These are phyloP conservation scores for Yamadazyma diospyri DNA, from an alignment of 1,139 yeast species.

Conservation along the genomic window DNA sequence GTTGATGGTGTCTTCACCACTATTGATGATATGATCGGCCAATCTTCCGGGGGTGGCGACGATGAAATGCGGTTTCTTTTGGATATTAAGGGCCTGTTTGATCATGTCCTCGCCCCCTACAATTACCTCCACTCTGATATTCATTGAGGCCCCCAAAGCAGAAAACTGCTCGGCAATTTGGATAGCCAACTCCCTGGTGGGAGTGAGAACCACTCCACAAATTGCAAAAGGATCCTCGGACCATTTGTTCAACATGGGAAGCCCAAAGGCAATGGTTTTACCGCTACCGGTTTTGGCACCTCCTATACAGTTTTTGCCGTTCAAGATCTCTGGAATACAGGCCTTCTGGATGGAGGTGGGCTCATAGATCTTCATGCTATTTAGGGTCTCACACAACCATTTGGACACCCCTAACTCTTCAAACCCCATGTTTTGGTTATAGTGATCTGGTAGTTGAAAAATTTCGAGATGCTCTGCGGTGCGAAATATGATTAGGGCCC, in stretches of 20 bases:
- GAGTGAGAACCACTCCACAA: constrained; percentile 84
- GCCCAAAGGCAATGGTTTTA: constrained; percentile 95
- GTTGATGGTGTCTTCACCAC: constrained; percentile 83
- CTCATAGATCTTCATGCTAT: constrained; percentile 72
- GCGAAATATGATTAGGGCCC: constrained; percentile 3
- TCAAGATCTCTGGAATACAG: constrained; percentile 82
- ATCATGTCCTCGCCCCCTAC: constrained; percentile 97
- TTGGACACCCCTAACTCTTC: constrained; percentile 70
- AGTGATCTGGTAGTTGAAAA: constrained; percentile 1
- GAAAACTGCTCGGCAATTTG: constrained; percentile 96
- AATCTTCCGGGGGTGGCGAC: constrained; percentile 97
- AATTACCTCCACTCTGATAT: constrained; percentile 71
- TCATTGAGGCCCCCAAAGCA: constrained; percentile 88
- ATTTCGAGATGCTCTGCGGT: constrained; percentile 9
- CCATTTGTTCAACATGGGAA: constrained; percentile 93
- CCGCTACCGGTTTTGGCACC: constrained; percentile 99
- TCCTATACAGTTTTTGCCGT: constrained; percentile 90
- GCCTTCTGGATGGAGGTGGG: constrained; percentile 89
- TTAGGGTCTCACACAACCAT: constrained; percentile 82
- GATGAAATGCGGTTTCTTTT: constrained; percentile 85
- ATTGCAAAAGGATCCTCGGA: constrained; percentile 93
- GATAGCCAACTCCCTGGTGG: constrained; percentile 92
- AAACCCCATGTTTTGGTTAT: constrained; percentile 38
- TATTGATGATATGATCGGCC: constrained; percentile 85
- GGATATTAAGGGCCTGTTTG: constrained; percentile 76